phyloP scores from a whole-genome alignment of 257 asterid genomes.

The Capsicum baccatum region DNA sequence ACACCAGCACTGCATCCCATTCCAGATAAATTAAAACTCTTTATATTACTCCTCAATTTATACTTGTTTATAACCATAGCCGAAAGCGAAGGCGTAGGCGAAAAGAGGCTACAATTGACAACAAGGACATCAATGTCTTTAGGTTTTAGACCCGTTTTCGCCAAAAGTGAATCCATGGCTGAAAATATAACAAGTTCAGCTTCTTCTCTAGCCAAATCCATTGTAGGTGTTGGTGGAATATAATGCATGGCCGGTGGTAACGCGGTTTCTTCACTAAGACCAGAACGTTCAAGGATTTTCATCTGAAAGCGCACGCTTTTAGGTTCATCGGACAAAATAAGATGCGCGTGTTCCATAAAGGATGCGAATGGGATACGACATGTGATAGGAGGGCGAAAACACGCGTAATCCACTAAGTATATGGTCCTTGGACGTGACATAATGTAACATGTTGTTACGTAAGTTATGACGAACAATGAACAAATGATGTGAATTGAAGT shows the following conservation, averaged over 20 bases:
- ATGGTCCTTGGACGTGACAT: slow-evolving; percentile 51
- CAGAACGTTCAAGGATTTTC: slow-evolving; percentile 66
- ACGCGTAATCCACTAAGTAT: slow-evolving; percentile 62
- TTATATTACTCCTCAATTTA: slow-evolving; percentile 41
- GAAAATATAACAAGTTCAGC: slow-evolving; percentile 42
- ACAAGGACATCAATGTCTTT: slow-evolving; percentile 42
- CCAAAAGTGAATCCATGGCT: slow-evolving; percentile 31
- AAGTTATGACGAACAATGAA: slow-evolving; percentile 38
- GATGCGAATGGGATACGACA: slow-evolving; percentile 59
- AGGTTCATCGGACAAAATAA: slow-evolving; percentile 43
- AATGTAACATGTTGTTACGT: slow-evolving; percentile 41
- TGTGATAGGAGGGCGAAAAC: slow-evolving; percentile 55
- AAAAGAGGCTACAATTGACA: slow-evolving; percentile 44
- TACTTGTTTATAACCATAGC: slow-evolving; percentile 44
- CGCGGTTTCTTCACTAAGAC: slow-evolving; percentile 65
- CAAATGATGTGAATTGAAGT: slow-evolving; percentile 35
- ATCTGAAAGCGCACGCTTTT: slow-evolving; percentile 58
- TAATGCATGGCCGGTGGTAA: slow-evolving; percentile 45
- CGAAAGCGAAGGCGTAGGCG: slow-evolving; percentile 41
- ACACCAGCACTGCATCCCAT: slow-evolving; percentile 57
- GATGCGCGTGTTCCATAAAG: slow-evolving; percentile 49
- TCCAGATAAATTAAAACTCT: slow-evolving; percentile 42
- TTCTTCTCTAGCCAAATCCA: slow-evolving; percentile 38
- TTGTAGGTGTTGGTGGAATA: slow-evolving; percentile 39
- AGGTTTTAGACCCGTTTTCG: slow-evolving; percentile 38